These are phyloP conservation scores for Aspergillus alliaceus DNA, from an alignment of 2,329 filamentous ascomycete genomes.

Conservation along the genomic window DNA sequence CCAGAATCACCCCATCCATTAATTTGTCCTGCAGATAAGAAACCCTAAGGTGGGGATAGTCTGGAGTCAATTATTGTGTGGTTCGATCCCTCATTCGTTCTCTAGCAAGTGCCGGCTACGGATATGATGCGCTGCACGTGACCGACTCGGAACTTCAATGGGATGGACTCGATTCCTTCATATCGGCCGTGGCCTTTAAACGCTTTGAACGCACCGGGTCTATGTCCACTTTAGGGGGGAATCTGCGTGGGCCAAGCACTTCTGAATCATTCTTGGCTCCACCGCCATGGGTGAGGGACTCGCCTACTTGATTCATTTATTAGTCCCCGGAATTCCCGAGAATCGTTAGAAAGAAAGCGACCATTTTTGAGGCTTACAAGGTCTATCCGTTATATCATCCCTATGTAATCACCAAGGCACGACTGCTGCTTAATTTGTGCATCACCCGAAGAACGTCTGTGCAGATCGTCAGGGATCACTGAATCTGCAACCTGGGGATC, in stretches of 20 bases:
- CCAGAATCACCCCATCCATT: slow-evolving; percentile 1
- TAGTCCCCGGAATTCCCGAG: background rate
- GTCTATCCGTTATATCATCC: background rate
- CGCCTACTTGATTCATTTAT: background rate
- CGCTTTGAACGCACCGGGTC: background rate
- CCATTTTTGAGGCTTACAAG: background rate
- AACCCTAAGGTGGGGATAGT: background rate
- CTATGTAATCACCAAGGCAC: background rate
- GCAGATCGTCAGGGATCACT: background rate
- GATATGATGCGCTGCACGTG: background rate
- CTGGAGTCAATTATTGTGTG: background rate
- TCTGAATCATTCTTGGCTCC: background rate
- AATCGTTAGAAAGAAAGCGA: background rate
- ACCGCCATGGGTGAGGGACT: background rate
- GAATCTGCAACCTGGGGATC: background rate
- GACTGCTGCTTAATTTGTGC: background rate
- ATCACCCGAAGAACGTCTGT: background rate
- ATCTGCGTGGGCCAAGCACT: background rate
- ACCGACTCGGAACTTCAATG: background rate
- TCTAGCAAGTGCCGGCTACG: background rate
- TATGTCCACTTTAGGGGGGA: background rate
- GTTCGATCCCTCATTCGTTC: background rate
- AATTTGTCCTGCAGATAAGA: background rate
- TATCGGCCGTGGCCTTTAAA: background rate
- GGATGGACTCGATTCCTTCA: background rate